Percentiles rank a stretch among this genome's conserved stretches.
These are phyloP conservation scores for Candida silvatica DNA, from an alignment of 805 yeast genomes.

Conservation along the genomic window DNA sequence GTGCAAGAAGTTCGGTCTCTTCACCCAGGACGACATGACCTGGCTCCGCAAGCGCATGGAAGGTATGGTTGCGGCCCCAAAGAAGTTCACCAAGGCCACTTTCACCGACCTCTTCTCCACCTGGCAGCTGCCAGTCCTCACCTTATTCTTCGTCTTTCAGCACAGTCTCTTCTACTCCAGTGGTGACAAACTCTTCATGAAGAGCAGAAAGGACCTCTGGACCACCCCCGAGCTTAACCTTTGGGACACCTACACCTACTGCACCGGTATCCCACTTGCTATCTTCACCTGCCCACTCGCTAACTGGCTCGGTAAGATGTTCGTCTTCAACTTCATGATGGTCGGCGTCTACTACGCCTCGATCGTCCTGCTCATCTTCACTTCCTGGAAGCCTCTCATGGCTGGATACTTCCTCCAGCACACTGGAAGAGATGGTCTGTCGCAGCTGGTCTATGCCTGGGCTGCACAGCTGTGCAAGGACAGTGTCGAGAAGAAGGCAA, in stretches of 20 bases:
- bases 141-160: conserved; percentile 15
- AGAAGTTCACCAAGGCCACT: conserved; percentile 31
- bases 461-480: conserved; percentile 13
- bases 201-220: conserved; percentile 7
- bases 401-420: conserved; percentile 31
- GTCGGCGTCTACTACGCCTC: conserved; percentile 7
- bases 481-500: conserved; percentile 15
- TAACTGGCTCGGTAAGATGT: conserved; percentile 24
- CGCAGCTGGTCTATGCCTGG: conserved; percentile 14
- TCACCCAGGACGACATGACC: conserved; percentile 31
- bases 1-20: conserved; percentile 26
- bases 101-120: conserved; percentile 34
- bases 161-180: conserved; percentile 27
- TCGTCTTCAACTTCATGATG: conserved; percentile 4
- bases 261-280: conserved; percentile 11
- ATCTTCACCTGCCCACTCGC: conserved; percentile 29
- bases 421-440: conserved; percentile 10
- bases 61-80: conserved; percentile 24
- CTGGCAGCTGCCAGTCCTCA: conserved; percentile 28
- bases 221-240: conserved; percentile 9
- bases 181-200: conserved; percentile 19
- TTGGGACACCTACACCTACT: conserved; percentile 10
- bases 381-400: conserved; percentile 20
- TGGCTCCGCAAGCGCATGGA: conserved; percentile 40
- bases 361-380: conserved; percentile 10